Evolutionary conservation across 257 asterid genomes (phyloP).

Genomic region (Avicennia marina): DNA sequence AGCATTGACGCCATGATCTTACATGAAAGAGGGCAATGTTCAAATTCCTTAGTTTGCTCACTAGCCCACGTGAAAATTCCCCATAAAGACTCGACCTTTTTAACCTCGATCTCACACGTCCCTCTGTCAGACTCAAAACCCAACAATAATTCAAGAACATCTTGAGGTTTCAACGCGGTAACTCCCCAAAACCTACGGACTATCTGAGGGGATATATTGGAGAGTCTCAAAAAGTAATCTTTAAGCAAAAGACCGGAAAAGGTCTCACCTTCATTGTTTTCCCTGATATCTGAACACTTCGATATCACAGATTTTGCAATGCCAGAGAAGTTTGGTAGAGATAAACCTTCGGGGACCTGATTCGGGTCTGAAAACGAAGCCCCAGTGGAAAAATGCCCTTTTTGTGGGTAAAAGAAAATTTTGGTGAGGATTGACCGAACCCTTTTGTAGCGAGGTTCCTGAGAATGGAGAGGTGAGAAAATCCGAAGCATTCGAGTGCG

Average conservation of each 20-base stretch:
- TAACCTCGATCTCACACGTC: conserved; percentile 37
- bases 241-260: conserved; percentile 31
- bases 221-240: conserved; percentile 49
- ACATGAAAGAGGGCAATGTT: conserved; percentile 56
- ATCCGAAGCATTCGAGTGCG: conserved; percentile 30
- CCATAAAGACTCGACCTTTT: conserved; percentile 69
- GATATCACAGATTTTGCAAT: conserved; percentile 40
- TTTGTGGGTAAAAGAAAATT: neutral
- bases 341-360: conserved; percentile 23
- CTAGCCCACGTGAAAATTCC: conserved; percentile 63
- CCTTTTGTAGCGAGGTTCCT: conserved; percentile 7
- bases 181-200: conserved; percentile 77
- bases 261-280: conserved; percentile 32
- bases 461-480: conserved; percentile 7
- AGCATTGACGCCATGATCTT: conserved; percentile 77
- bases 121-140: conserved; percentile 44
- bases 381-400: conserved; percentile 11
- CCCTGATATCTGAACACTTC: conserved; percentile 23
- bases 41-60: conserved; percentile 38
- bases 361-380: conserved; percentile 14
- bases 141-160: conserved; percentile 65
- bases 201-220: conserved; percentile 47
- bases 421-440: conserved; percentile 22
- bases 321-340: conserved; percentile 26
- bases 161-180: conserved; percentile 47